phyloP scores from a whole-genome alignment of 2,329 filamentous ascomycete species.

The Metarhizium guizhouense region DNA sequence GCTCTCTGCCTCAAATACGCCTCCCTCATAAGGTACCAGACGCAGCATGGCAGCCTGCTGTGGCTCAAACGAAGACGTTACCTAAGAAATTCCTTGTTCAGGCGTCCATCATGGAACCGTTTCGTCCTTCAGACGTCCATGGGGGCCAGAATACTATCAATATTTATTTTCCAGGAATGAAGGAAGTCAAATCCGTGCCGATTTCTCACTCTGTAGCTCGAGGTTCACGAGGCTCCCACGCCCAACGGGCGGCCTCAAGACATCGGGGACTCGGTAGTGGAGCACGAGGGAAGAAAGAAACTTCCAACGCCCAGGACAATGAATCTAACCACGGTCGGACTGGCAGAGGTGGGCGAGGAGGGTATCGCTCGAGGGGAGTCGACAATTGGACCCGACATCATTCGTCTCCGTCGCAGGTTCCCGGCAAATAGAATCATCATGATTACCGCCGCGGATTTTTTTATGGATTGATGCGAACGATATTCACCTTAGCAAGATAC shows the following conservation, averaged over 20 bases:
- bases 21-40: conserved; percentile 56
- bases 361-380: conserved; percentile 29
- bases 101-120: conserved; percentile 23
- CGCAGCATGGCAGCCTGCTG: conserved; percentile 53
- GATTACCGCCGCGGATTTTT: not conserved
- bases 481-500: not conserved
- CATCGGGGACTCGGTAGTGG: conserved; percentile 21
- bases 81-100: conserved; percentile 41
- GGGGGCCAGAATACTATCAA: conserved; percentile 27
- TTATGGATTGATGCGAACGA: not conserved
- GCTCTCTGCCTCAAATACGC: conserved; percentile 62
- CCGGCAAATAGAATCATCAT: not conserved
- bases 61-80: conserved; percentile 44
- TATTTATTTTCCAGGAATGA: conserved; percentile 34
- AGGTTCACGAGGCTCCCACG: conserved; percentile 17
- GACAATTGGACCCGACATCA: conserved; percentile 32
- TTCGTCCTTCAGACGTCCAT: conserved; percentile 21
- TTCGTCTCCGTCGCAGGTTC: conserved; percentile 5
- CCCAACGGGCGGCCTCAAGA: conserved; percentile 14
- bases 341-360: conserved; percentile 28
- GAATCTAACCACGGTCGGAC: conserved; percentile 9
- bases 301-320: conserved; percentile 18
- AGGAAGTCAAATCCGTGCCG: conserved; percentile 26
- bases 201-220: conserved; percentile 26
- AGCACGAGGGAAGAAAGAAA: conserved; percentile 24